phyloP scores from a whole-genome alignment of 179 eudicot species.

The Spinacia oleracea region DNA sequence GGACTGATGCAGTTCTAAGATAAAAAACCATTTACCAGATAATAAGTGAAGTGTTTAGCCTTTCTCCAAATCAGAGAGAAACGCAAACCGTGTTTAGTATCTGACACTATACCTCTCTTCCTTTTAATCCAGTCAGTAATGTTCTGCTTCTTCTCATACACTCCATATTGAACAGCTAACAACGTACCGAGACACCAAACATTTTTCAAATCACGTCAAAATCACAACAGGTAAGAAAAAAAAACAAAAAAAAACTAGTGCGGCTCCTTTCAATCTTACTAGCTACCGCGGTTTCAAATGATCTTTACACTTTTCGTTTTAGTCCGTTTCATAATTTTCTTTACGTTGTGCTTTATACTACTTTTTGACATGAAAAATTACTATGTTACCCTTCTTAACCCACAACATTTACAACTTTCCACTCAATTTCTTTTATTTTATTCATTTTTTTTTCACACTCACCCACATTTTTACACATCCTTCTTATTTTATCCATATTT shows the following conservation, averaged over 20 bases:
- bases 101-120: slow-evolving; percentile 12
- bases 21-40: slow-evolving; percentile 24
- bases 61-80: slow-evolving; percentile 26
- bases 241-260: neutral
- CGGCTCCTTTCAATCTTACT: neutral
- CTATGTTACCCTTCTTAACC: no score
- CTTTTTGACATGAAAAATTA: no score
- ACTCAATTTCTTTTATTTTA: no score
- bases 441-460: no score
- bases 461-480: no score
- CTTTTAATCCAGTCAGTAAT: neutral
- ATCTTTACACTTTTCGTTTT: no score
- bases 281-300: no score
- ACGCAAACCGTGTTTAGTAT: slow-evolving; percentile 20
- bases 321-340: no score
- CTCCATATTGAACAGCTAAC: slow-evolving; percentile 19
- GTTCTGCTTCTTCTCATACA: slow-evolving; percentile 6
- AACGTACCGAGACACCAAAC: neutral
- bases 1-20: neutral
- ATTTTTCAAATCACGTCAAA: neutral
- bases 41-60: slow-evolving; percentile 15
- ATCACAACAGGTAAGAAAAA: slow-evolving; percentile 8
- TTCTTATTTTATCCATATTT: no score
- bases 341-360: no score
- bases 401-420: no score